phyloP scores from a whole-genome alignment of 2,329 filamentous ascomycete genomes.

The Lachnellula arida region DNA sequence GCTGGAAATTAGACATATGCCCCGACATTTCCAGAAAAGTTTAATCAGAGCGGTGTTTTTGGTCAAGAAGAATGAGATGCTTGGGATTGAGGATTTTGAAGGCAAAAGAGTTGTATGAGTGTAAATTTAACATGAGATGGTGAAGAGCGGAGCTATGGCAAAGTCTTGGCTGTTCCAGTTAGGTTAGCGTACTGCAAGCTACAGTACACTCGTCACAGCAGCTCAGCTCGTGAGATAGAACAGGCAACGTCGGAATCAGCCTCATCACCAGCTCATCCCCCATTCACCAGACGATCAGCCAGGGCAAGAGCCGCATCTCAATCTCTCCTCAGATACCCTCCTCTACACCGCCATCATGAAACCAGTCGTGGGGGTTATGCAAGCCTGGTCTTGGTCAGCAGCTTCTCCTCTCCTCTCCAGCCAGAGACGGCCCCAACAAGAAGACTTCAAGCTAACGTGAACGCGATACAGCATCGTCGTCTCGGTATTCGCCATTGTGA shows the following conservation, averaged over 20 bases:
- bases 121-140: neutral
- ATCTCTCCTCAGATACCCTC: neutral
- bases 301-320: neutral
- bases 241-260: slow-evolving; percentile 1
- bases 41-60: too few species aligned
- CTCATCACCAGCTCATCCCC: slow-evolving; percentile 1
- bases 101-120: too few species aligned
- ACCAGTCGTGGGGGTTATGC: slow-evolving; percentile 84
- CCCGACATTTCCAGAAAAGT: too few species aligned
- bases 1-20: too few species aligned
- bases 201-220: neutral
- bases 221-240: neutral
- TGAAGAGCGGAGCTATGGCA: neutral
- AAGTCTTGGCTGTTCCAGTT: neutral
- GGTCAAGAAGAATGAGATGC: too few species aligned
- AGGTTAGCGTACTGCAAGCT: neutral
- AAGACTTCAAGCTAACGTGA: slow-evolving; percentile 1
- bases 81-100: too few species aligned
- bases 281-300: neutral
- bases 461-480: slow-evolving; percentile 63
- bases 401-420: slow-evolving; percentile 5
- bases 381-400: slow-evolving; percentile 90
- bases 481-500: slow-evolving; percentile 59
- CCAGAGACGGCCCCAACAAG: neutral
- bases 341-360: slow-evolving; percentile 60